Conservation (phyloP, 140 eudicot species). For the Artemisia princeps region DNA sequence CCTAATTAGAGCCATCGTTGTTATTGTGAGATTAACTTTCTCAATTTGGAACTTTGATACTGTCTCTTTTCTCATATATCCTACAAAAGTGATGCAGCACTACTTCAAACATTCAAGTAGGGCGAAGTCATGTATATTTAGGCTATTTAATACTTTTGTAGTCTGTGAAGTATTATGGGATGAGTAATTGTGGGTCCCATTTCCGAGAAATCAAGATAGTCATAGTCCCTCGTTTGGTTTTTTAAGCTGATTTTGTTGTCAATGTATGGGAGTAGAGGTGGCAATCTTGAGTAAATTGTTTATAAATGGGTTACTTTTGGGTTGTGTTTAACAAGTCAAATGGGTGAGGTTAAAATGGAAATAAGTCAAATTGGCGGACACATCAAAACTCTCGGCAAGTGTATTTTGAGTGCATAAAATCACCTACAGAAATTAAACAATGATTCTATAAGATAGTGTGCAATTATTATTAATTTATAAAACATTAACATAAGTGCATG, state of each 20-base stretch:
- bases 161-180: neutral
- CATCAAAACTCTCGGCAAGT: neutral
- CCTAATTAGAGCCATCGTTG: slow-evolving; percentile 2
- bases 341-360: slow-evolving; percentile 1
- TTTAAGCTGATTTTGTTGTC: slow-evolving; percentile 7
- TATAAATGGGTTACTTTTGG: neutral
- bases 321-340: neutral
- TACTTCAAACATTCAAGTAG: neutral
- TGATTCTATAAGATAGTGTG: neutral
- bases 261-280: neutral
- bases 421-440: neutral
- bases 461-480: neutral
- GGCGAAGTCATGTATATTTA: neutral
- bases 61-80: neutral
- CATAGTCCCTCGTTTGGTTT: neutral
- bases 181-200: slow-evolving; percentile 12
- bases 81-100: neutral
- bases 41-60: neutral
- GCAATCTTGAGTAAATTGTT: neutral
- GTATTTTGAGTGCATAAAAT: neutral
- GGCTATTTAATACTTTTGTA: neutral
- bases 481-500: neutral
- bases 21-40: slow-evolving; percentile 2
- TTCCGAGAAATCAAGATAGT: neutral
- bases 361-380: neutral